Base-by-base conservation (phyloP, 106 monocot genomes). In the Narthecium ossifragum region DNA sequence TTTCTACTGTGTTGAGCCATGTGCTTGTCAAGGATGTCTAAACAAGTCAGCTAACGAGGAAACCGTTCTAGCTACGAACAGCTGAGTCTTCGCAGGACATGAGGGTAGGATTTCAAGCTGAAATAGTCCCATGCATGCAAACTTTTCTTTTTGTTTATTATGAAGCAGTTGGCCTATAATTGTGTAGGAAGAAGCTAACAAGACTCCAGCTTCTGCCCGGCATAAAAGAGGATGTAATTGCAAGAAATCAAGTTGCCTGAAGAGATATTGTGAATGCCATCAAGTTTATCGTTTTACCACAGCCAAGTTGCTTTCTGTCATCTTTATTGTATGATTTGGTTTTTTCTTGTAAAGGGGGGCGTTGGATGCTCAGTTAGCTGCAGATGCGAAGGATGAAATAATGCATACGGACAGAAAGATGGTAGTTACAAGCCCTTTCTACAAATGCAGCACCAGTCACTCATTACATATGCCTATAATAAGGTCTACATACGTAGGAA, bases 201-300 rank as follows among this genome's bases (percentile, higher is more conserved):
- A 78, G 30, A 98, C 96, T 54, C 96, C 96, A 30, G 86, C 96
- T 73, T 98, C 96, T 58, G 90, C 86, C 29, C 78, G 90, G 21
- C 96, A 98, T 67, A 98, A 98, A 75, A 84, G 81, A 58, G 96
- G 96, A 37, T 98, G 96, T 53, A 98, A 98, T 64, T 98, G 96
- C 66, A 98, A 98, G 65, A 98, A 90, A 49, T 98, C 96, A 37
- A 84, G 75, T 61, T 98, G 96, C 53, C 66, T 98, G 17, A 98
- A 98, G 79, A 98, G 90, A 78, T 98, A 98, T 41, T 90, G 90
- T 57, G 96, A 98, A 73, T 98, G 96, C 62, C 90, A 78, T 59
- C 96, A 98, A 90, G 96, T 98, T 71, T 64, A 39, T 8, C 28
- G 22, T 58, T 59, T 69, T 57, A 20, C 18, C 36, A 39, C 70